phyloP scores from a whole-genome alignment of 345 rosid species.

The Gossypium herbaceum region DNA sequence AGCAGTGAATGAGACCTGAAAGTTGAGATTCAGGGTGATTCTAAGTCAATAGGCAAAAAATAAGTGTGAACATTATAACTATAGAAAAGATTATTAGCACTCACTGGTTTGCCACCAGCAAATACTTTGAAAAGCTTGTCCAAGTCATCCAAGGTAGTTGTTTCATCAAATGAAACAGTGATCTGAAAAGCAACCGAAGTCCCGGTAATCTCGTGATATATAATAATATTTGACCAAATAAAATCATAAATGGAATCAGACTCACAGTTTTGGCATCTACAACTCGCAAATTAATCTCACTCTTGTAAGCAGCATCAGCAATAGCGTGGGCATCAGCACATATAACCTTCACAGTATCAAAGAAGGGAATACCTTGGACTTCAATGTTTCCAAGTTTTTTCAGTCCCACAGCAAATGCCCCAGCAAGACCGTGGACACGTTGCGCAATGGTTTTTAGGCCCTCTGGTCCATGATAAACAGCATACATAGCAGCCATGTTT shows the following conservation, averaged over 20 bases:
- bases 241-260: constrained; percentile 16
- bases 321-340: constrained; percentile 75
- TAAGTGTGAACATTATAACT: constrained; percentile 13
- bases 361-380: constrained; percentile 83
- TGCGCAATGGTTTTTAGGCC: constrained; percentile 78
- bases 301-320: constrained; percentile 71
- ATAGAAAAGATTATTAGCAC: constrained; percentile 25
- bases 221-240: background rate
- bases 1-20: constrained; percentile 81
- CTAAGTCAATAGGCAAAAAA: constrained; percentile 3
- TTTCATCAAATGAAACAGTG: constrained; percentile 91
- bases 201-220: constrained; percentile 14
- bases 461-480: constrained; percentile 96
- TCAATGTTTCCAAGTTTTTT: constrained; percentile 83
- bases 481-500: constrained; percentile 97
- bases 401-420: constrained; percentile 72
- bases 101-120: constrained; percentile 72
- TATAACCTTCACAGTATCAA: constrained; percentile 91
- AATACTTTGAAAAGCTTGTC: constrained; percentile 77
- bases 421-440: constrained; percentile 97
- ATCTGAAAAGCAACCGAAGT: constrained; percentile 45
- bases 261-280: constrained; percentile 82
- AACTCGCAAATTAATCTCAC: constrained; percentile 73
- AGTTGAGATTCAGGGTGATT: constrained; percentile 12
- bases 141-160: constrained; percentile 91